Base-by-base conservation (phyloP, 1,139 yeast genomes). In the Magnusiomyces tetraspermus region DNA sequence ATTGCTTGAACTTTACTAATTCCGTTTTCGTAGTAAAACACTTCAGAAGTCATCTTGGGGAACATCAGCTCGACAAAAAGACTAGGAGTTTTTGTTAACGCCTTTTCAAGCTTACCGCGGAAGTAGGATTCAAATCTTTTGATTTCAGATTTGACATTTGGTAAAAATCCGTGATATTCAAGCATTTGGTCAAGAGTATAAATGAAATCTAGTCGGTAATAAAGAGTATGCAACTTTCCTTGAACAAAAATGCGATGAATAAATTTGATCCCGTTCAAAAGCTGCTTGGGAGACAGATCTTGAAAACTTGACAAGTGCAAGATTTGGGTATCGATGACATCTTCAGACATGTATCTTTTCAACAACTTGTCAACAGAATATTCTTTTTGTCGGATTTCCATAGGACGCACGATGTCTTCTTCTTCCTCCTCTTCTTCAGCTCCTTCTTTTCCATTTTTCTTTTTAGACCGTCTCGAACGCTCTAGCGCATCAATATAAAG, bases 131-230 rank as follows among this genome's bases (percentile, higher is more conserved):
- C 71, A 61, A 92, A 83, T 48, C 80, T 79, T 46, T 81, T 83
- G 8, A 85, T n/a, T 23, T 31, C 49, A 15, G 49, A 21, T 10
- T 47, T 24, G 41, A 54, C 47, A 15, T 51, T 54, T 22, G 30
- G 45, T 5, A 38, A 41, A 1, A 47, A 49, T 15, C 41, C 33
- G 11, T 44, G 42, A 41, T 46, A 42, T 13, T 52, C 64, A 1
- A 76, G 60, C 66, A 82, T 71, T 42, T 74, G 72, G 55, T 77
- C 75, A 1, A 83, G 62, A 1, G 76, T 64, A n/a, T 73, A 65
- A 68, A 92, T 78, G 61, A 92, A 80, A 64, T 92, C 97, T 40
- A 92, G 67, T 48, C 96, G 74, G 62, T 76, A 84, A 42, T 90
- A 71, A 13, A 81, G 76, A n/a, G 74, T 61, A 37, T 80, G 80